Evolutionary conservation across 805 yeast genomes (phyloP), one percentile per base, ranked within the genome.

Genomic region (Candida arabinofermentans): DNA sequence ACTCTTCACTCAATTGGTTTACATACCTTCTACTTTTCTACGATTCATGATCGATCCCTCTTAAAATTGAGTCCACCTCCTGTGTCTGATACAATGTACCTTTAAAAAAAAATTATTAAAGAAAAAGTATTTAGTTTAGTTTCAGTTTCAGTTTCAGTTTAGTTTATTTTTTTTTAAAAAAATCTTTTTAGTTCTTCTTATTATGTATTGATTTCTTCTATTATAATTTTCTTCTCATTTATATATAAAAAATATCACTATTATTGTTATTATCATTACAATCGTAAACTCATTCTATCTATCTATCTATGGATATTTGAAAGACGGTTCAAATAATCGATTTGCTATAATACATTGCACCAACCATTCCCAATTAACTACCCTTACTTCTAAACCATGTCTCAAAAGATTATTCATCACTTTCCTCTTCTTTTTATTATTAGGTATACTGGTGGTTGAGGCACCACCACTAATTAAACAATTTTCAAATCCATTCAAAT

Each of bases 341-440:
- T 47, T 40, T 1, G 54, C 53, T 21, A 80, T 77, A 13, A 77
- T 67, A 59, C 83, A 75, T 45, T 80, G 85, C 1, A 79, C 83
- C 1, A 79, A 66, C 86, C 86, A 80, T 53, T 80, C 85, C 84
- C 83, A 78, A 51, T 72, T 65, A 9, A 78, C 63, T 4, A 73
- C 30, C 49, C 62, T 54, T 33, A 61, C 29, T n/a, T 41, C 47
- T 3, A 40, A 8, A 3, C 36, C 42, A 19, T 12, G 5, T 7
- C 32, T 10, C 17, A 33, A 33, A 7, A 17, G 10, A 13, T 8
- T 26, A 33, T 22, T 33, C 30, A 10, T 37, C 12, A 4, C 35
- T 21, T 8, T 18, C 9, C 9, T 27, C 21, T 8, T 17, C 37
- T 13, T 43, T 29, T 17, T 26, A 17, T 7, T 24, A 29, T 8